Conservation (phyloP, 2,329 filamentous ascomycete species). For the Fusarium sp. region DNA sequence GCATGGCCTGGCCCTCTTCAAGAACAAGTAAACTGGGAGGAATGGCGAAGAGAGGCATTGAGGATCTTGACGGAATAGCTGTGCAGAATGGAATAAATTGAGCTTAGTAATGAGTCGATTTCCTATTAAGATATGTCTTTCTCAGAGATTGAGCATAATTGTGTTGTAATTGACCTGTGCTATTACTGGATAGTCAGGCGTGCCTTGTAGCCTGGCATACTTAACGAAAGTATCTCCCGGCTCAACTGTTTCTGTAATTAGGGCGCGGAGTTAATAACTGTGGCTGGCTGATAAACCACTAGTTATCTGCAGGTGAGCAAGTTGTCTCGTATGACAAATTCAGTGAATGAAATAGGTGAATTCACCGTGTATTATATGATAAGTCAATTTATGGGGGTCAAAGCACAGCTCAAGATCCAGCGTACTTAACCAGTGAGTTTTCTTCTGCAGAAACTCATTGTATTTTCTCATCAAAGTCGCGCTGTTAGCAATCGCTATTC, state of each 20-base stretch:
- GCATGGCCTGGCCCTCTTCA: too few species aligned
- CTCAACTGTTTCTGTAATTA: neutral
- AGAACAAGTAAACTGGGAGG: too few species aligned
- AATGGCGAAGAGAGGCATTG: too few species aligned
- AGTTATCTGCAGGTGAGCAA: neutral
- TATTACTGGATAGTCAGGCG: too few species aligned
- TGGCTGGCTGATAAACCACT: neutral
- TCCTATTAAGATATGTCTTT: too few species aligned
- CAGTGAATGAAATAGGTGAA: neutral
- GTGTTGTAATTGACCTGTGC: too few species aligned
- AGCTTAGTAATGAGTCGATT: too few species aligned
- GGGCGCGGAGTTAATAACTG: neutral
- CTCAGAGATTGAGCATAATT: too few species aligned
- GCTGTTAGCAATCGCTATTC: neutral
- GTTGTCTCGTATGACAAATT: neutral
- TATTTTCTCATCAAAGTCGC: fast-evolving
- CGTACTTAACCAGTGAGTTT: neutral
- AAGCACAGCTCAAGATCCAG: fast-evolving
- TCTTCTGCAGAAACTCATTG: fast-evolving
- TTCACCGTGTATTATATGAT: neutral
- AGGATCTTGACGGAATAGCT: too few species aligned
- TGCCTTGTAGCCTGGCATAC: too few species aligned
- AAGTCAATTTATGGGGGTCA: neutral
- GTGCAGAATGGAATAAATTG: too few species aligned
- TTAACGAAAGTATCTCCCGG: too few species aligned